A percentile compares a stretch with the other conserved stretches of the same genome.
Conservation (phyloP, 805 yeast genomes). For the Ogataea allantospora region DNA sequence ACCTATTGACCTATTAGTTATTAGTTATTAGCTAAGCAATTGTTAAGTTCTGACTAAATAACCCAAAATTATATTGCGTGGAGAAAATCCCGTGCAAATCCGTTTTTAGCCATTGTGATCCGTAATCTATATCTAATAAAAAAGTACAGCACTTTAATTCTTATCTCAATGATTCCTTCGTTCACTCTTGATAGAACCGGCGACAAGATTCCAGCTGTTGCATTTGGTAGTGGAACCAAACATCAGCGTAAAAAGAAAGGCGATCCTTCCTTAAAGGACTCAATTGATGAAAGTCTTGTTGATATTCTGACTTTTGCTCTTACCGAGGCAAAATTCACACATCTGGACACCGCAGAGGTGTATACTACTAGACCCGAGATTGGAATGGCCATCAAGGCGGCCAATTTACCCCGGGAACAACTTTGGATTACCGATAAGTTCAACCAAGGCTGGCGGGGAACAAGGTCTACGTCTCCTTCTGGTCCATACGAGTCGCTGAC, state of each 20-base stretch:
- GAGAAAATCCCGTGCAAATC: no score
- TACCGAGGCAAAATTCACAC: conserved; percentile 47
- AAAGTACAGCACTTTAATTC: background rate
- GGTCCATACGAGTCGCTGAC: conserved; percentile 51
- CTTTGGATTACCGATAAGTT: conserved; percentile 64
- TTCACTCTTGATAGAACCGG: conserved; percentile 30
- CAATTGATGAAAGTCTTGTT: conserved; percentile 40
- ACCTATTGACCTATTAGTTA: no score
- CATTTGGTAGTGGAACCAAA: conserved; percentile 57
- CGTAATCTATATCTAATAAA: background rate
- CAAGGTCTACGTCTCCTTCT: conserved; percentile 20
- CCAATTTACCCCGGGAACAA: conserved; percentile 45
- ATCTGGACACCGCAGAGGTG: conserved; percentile 68
- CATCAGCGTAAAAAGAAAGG: conserved; percentile 42
- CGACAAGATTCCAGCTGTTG: conserved; percentile 38
- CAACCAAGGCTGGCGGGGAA: conserved; percentile 38
- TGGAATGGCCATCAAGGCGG: conserved; percentile 48
- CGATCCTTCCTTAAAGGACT: conserved; percentile 19
- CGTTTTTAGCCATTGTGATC: background rate
- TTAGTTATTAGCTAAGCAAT: no score
- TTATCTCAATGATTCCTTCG: conserved; percentile 17
- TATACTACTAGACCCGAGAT: conserved; percentile 62
- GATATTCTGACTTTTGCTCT: conserved; percentile 47
- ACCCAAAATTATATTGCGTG: no score
- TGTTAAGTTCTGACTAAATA: no score